These are phyloP conservation scores for Phyllostachys edulis DNA, from an alignment of 176 grass and related monocot species.

Conservation along the genomic window DNA sequence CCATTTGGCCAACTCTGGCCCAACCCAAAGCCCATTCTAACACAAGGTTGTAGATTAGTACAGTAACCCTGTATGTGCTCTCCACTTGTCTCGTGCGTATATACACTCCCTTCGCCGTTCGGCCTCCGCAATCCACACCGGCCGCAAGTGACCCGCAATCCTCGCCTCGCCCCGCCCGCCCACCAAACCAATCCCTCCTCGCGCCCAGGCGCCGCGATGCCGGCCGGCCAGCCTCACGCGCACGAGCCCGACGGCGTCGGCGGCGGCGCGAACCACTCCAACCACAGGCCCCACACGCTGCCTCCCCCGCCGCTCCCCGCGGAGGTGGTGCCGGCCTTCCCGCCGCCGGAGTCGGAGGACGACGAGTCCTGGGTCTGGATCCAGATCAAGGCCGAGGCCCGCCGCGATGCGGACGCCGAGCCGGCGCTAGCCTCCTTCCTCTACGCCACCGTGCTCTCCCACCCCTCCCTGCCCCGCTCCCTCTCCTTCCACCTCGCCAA, in stretches of 20 bases:
- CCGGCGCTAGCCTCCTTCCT: constrained; percentile 91
- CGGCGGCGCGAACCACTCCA: constrained; percentile 24
- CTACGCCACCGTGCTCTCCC: constrained; percentile 88
- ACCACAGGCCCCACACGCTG: constrained; percentile 6
- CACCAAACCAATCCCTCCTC: background rate
- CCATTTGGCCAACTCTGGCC: too few relatives aligned
- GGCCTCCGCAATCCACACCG: background rate
- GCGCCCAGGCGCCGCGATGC: constrained; percentile 22
- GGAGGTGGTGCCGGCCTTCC: constrained; percentile 56
- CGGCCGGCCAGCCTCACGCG: constrained; percentile 43
- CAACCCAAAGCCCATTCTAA: background rate
- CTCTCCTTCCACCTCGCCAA: constrained; percentile 98
- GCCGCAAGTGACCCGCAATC: background rate
- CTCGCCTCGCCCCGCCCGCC: background rate
- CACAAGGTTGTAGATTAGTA: too few relatives aligned
- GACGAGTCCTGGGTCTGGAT: constrained; percentile 86
- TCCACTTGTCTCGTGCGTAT: constrained; percentile 16
- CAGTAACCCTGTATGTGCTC: background rate
- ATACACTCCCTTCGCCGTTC: background rate
- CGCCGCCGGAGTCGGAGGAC: constrained; percentile 77
- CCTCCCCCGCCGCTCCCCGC: constrained; percentile 25
- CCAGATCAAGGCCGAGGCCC: constrained; percentile 95
- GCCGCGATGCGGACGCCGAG: constrained; percentile 76
- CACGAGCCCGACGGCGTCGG: background rate
- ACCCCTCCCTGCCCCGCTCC: constrained; percentile 79